phyloP scores from a whole-genome alignment of 768 basidiomycete genomes.

The Kondoa malvinella region DNA sequence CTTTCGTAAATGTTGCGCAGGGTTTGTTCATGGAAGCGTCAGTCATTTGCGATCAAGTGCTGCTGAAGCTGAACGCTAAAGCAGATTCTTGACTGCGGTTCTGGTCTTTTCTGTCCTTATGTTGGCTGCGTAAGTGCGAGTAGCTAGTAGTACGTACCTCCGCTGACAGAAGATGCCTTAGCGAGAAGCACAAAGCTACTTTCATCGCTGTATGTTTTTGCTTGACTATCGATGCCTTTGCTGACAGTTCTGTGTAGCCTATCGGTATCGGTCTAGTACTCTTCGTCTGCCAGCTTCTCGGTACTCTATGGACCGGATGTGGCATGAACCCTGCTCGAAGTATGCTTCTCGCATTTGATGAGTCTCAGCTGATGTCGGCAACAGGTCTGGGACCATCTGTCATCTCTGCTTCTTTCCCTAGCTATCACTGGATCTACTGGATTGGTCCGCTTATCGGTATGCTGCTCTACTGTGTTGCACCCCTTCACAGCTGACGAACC shows the following conservation, averaged over 20 bases:
- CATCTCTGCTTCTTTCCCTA: constrained; percentile 8
- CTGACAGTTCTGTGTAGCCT: constrained; percentile 20
- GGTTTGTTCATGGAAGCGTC: constrained; percentile 23
- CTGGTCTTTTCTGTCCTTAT: constrained; percentile 20
- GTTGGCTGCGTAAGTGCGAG: constrained; percentile 21
- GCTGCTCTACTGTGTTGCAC: too few relatives aligned
- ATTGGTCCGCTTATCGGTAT: constrained; percentile 17
- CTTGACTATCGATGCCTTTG: neutral
- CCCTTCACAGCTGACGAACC: too few relatives aligned
- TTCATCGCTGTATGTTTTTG: constrained; percentile 29
- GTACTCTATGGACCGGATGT: constrained; percentile 20
- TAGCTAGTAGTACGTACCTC: neutral
- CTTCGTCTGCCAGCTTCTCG: constrained; percentile 23
- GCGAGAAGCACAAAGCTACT: constrained; percentile 33
- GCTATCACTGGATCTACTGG: constrained; percentile 22
- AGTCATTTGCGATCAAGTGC: neutral
- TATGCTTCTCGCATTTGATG: neutral
- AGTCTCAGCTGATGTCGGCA: neutral
- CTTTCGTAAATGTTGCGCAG: constrained; percentile 11
- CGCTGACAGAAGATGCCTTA: neutral
- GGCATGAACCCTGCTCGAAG: constrained; percentile 5
- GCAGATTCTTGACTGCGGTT: constrained; percentile 19
- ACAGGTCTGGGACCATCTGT: constrained; percentile 20
- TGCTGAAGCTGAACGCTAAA: neutral
- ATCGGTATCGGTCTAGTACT: constrained; percentile 33